phyloP scores from a whole-genome alignment of 2,329 filamentous ascomycete genomes.

The Fusarium sterilihyphosum region DNA sequence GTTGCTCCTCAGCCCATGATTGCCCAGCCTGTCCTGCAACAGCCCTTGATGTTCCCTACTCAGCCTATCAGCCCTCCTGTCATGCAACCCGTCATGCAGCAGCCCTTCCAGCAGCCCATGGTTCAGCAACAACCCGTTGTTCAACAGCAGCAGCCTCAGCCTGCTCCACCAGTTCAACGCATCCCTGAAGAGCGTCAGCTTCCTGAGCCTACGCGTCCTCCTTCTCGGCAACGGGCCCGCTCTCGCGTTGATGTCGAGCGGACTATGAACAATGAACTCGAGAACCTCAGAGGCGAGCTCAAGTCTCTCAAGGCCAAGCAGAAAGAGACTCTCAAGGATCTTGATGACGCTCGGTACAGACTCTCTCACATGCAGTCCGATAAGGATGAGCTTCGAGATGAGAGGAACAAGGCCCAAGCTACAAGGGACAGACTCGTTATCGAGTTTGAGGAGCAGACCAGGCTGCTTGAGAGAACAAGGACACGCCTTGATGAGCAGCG shows the following conservation, averaged over 20 bases:
- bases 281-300: slow-evolving; percentile 37
- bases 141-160: slow-evolving; percentile 17
- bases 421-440: slow-evolving; percentile 33
- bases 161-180: slow-evolving; percentile 10
- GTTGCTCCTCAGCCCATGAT: slow-evolving; percentile 34
- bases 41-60: slow-evolving; percentile 22
- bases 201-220: slow-evolving; percentile 20
- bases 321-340: slow-evolving; percentile 36
- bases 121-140: slow-evolving; percentile 21
- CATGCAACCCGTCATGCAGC: slow-evolving; percentile 26
- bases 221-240: slow-evolving; percentile 25
- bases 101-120: slow-evolving; percentile 15
- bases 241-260: slow-evolving; percentile 37
- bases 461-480: slow-evolving; percentile 27
- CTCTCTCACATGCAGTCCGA: slow-evolving; percentile 39
- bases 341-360: slow-evolving; percentile 38
- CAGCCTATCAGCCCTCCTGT: slow-evolving; percentile 25
- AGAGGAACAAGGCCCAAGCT: slow-evolving; percentile 38
- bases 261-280: slow-evolving; percentile 34
- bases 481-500: slow-evolving; percentile 34
- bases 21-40: slow-evolving; percentile 24
- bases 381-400: slow-evolving; percentile 40
- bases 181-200: slow-evolving; percentile 33
- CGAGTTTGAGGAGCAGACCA: slow-evolving; percentile 33
- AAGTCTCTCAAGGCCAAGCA: slow-evolving; percentile 35